phyloP scores from a whole-genome alignment of 2,329 filamentous ascomycete species.

The Aspergillus udagawae region DNA sequence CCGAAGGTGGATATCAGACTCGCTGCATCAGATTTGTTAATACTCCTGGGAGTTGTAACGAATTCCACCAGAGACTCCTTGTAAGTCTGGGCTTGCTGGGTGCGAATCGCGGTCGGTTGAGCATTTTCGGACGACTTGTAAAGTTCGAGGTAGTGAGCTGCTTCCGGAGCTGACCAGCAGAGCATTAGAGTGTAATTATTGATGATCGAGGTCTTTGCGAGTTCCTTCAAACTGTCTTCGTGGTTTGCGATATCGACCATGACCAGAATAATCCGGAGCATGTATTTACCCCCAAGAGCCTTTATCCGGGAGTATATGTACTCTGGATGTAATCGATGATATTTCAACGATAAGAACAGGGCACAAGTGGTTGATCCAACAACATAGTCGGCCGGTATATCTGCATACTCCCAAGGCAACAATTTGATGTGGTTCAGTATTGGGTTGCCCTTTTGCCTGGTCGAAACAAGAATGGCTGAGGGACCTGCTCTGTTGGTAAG shows the following conservation, averaged over 20 bases:
- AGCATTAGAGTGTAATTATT: slow-evolving; percentile 90
- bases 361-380: slow-evolving; percentile 84
- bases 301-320: slow-evolving; percentile 95
- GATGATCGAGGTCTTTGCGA: slow-evolving; percentile 87
- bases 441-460: slow-evolving; percentile 91
- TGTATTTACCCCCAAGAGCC: slow-evolving; percentile 78
- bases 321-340: slow-evolving; percentile 93
- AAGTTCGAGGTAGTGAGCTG: slow-evolving; percentile 86
- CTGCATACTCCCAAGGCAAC: slow-evolving; percentile 92
- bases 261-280: slow-evolving; percentile 76
- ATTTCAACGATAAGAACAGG: slow-evolving; percentile 90
- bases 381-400: slow-evolving; percentile 93
- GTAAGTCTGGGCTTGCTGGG: slow-evolving; percentile 78
- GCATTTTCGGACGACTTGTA: slow-evolving; percentile 95
- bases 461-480: slow-evolving; percentile 82
- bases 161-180: slow-evolving; percentile 92
- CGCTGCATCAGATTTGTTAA: slow-evolving; percentile 94
- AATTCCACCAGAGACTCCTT: slow-evolving; percentile 87
- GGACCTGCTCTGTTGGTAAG: slow-evolving; percentile 63
- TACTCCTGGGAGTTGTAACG: slow-evolving; percentile 78
- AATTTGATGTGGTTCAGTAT: slow-evolving; percentile 78
- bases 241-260: slow-evolving; percentile 97
- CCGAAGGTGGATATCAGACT: slow-evolving; percentile 89
- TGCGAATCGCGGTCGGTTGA: slow-evolving; percentile 74
- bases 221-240: slow-evolving; percentile 80